A percentile compares a stretch with the other conserved stretches of the same genome.
Evolutionary conservation across 2,329 filamentous ascomycete genomes (phyloP).

Genomic region (Colletotrichum magnum): DNA sequence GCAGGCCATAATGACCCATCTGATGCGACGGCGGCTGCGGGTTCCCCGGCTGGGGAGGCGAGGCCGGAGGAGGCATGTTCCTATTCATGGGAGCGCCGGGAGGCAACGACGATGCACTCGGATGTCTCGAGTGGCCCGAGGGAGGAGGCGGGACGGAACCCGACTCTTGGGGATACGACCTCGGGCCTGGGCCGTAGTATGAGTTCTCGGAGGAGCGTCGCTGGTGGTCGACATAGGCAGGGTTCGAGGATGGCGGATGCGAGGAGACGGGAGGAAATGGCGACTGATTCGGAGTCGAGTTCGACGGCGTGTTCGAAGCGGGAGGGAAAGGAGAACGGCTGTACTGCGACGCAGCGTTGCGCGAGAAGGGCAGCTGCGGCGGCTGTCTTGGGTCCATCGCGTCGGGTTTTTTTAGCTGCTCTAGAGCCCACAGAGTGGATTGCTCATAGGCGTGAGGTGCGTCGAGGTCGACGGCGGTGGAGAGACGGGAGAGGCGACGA

Average conservation of each 20-base stretch:
- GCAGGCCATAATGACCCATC: slow-evolving; percentile 60
- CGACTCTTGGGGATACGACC: slow-evolving; percentile 51
- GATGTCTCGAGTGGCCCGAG: slow-evolving; percentile 57
- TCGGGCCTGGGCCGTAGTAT: slow-evolving; percentile 55
- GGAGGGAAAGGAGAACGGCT: slow-evolving; percentile 47
- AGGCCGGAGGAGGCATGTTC: slow-evolving; percentile 62
- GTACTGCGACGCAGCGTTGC: slow-evolving; percentile 47
- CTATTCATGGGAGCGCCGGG: slow-evolving; percentile 55
- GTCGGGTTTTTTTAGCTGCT: slow-evolving; percentile 55
- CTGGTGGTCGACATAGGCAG: slow-evolving; percentile 51
- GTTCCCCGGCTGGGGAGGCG: slow-evolving; percentile 58
- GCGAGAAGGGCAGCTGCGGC: slow-evolving; percentile 50
- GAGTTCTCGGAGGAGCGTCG: slow-evolving; percentile 60
- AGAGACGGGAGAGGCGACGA: not conserved
- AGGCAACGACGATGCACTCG: slow-evolving; percentile 60
- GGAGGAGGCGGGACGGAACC: slow-evolving; percentile 48
- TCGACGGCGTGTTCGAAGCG: slow-evolving; percentile 17
- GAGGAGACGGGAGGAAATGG: slow-evolving; percentile 39
- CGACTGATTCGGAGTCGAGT: slow-evolving; percentile 40
- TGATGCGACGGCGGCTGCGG: slow-evolving; percentile 48
- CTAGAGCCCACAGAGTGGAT: slow-evolving; percentile 44
- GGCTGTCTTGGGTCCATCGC: slow-evolving; percentile 52
- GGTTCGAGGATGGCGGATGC: slow-evolving; percentile 37
- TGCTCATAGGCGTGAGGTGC: slow-evolving; percentile 35
- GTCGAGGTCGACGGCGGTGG: slow-evolving; percentile 26